A percentile compares a stretch with the other conserved stretches of the same genome.
Conservation (phyloP, 352 stramenopile species). For the Pelagophyceae sp. region DNA sequence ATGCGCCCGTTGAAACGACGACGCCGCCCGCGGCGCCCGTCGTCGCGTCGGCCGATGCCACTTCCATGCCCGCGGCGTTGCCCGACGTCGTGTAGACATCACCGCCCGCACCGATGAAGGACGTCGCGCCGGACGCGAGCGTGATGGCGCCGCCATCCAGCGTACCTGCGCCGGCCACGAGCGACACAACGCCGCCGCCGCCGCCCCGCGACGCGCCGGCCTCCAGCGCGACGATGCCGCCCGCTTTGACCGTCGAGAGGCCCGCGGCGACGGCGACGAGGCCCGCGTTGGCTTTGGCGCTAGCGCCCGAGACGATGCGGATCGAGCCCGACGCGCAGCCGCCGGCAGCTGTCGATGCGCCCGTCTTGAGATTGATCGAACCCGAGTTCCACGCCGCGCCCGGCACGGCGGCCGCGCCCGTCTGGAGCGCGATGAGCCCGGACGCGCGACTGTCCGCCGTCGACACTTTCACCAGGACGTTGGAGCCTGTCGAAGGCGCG, state of each 20-base stretch:
- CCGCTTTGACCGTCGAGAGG: not conserved
- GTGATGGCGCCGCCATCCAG: slow-evolving; percentile 17
- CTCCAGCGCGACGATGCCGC: slow-evolving; percentile 42
- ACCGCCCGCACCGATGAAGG: too few species aligned
- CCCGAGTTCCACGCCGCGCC: too few species aligned
- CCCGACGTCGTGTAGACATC: not conserved
- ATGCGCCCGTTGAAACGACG: not conserved
- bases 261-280: not conserved
- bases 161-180: slow-evolving; percentile 28
- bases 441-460: too few species aligned
- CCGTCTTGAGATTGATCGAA: too few species aligned
- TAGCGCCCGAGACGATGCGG: slow-evolving; percentile 40
- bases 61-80: not conserved
- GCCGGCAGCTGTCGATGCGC: too few species aligned
- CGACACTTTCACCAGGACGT: too few species aligned
- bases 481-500: too few species aligned
- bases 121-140: slow-evolving; percentile 7
- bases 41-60: not conserved
- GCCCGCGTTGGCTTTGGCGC: slow-evolving; percentile 41
- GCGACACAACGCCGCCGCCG: slow-evolving; percentile 31
- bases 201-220: slow-evolving; percentile 40
- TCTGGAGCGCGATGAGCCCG: too few species aligned
- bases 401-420: too few species aligned
- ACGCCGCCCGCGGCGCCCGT: not conserved
- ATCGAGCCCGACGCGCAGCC: too few species aligned